phyloP scores from a whole-genome alignment of 2,329 filamentous ascomycete species.

The Cladosporium cucumerinum region DNA sequence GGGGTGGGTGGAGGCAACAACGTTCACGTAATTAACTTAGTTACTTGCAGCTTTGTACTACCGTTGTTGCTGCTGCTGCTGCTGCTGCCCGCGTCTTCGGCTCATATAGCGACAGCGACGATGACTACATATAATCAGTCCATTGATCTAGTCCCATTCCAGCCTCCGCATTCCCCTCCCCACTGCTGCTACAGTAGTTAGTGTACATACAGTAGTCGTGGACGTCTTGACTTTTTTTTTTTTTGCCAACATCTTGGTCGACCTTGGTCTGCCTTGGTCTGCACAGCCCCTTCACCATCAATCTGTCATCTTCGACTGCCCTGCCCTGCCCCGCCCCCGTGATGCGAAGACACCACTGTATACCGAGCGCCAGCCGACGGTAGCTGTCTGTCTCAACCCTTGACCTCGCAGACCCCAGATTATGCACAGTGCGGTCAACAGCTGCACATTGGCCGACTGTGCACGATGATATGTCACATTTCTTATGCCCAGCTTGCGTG shows the following conservation, averaged over 20 bases:
- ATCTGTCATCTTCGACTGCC: background rate
- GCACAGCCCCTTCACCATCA: background rate
- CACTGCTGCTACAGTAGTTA: background rate
- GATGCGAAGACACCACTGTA: background rate
- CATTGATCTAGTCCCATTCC: background rate
- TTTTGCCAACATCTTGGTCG: background rate
- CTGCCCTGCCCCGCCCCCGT: too few relatives aligned
- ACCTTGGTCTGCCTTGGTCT: background rate
- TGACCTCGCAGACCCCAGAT: background rate
- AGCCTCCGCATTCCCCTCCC: background rate
- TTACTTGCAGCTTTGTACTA: background rate
- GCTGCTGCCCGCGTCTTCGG: background rate
- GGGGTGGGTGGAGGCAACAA: background rate
- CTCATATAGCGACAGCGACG: background rate
- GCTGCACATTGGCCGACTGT: background rate
- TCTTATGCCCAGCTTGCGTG: background rate
- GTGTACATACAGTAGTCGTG: too few relatives aligned
- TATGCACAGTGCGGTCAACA: background rate
- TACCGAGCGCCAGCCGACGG: background rate
- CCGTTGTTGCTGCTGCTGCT: background rate
- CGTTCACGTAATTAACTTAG: too few relatives aligned
- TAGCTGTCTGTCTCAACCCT: background rate
- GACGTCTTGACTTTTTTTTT: background rate
- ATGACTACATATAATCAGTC: conserved; percentile 10
- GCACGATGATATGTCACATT: background rate